A percentile compares a stretch with the other conserved stretches of the same genome.
Conservation (phyloP, 148 eudicot genomes). For the Cornus suecica region DNA sequence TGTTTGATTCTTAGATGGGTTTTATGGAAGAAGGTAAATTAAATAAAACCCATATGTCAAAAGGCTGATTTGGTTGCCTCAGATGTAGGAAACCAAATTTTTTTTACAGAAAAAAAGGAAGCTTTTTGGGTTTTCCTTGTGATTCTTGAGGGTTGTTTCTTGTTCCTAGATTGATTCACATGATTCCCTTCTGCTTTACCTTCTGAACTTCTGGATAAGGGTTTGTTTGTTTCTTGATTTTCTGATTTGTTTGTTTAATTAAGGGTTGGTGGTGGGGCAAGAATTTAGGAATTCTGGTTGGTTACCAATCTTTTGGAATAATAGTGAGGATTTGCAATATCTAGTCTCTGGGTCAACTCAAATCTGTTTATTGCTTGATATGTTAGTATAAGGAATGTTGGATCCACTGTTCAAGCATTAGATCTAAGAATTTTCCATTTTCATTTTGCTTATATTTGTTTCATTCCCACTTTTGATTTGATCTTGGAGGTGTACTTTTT, state of each 20-base stretch:
- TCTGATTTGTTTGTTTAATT: constrained; percentile 19
- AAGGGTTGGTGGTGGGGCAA: constrained; percentile 34
- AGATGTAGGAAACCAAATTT: constrained; percentile 44
- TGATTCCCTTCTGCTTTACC: constrained; percentile 14
- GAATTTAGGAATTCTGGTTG: constrained; percentile 21
- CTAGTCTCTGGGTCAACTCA: background rate
- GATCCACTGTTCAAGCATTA: constrained; percentile 18
- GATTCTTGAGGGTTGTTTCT: constrained; percentile 18
- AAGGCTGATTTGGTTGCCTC: constrained; percentile 39
- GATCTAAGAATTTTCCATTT: constrained; percentile 23
- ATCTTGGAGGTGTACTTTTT: background rate
- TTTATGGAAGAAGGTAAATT: constrained; percentile 10
- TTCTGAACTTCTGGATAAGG: constrained; percentile 34
- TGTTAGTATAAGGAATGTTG: constrained; percentile 13
- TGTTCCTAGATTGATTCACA: constrained; percentile 22
- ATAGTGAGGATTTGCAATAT: constrained; percentile 10
- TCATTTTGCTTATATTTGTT: constrained; percentile 1
- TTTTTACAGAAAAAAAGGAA: constrained; percentile 33
- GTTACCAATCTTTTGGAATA: too few species aligned
- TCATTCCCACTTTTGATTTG: constrained; percentile 12
- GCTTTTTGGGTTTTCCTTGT: constrained; percentile 31
- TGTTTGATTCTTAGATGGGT: constrained; percentile 21
- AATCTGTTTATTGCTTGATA: constrained; percentile 1
- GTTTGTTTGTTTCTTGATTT: constrained; percentile 23
- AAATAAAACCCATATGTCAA: constrained; percentile 13